phyloP scores from a whole-genome alignment of 352 stramenopile species.

The Peronosclerospora sorghi region DNA sequence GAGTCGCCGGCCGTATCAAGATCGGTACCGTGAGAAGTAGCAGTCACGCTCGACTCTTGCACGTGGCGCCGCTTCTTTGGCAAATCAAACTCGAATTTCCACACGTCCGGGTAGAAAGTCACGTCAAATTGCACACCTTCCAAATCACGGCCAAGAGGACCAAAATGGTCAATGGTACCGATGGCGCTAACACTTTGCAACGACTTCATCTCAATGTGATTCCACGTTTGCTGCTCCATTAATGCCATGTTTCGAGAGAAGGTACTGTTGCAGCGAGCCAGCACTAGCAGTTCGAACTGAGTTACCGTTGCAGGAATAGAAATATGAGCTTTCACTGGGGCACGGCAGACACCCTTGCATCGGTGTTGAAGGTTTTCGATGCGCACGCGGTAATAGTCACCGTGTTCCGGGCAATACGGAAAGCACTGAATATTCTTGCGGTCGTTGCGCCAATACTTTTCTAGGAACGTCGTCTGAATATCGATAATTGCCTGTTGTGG shows the following conservation, averaged over 20 bases:
- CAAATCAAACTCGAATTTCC: slow-evolving; percentile 85
- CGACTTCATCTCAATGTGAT: slow-evolving; percentile 47
- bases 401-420: slow-evolving; percentile 80
- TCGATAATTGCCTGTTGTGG: slow-evolving; percentile 40
- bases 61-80: slow-evolving; percentile 78
- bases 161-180: slow-evolving; percentile 50
- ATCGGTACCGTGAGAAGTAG: slow-evolving; percentile 10
- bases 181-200: slow-evolving; percentile 59
- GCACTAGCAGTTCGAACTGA: slow-evolving; percentile 37
- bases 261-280: slow-evolving; percentile 77
- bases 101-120: slow-evolving; percentile 81
- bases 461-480: slow-evolving; percentile 73
- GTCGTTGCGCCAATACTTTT: slow-evolving; percentile 89
- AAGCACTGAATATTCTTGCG: slow-evolving; percentile 90
- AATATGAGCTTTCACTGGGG: slow-evolving; percentile 62
- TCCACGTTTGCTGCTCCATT: slow-evolving; percentile 38
- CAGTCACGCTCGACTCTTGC: slow-evolving; percentile 19
- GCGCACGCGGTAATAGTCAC: slow-evolving; percentile 83
- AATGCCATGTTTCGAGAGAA: slow-evolving; percentile 59
- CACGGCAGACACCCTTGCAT: slow-evolving; percentile 77
- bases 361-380: slow-evolving; percentile 78
- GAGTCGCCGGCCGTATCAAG: slow-evolving; percentile 23
- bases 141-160: slow-evolving; percentile 16
- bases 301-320: slow-evolving; percentile 30
- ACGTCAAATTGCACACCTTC: slow-evolving; percentile 59